phyloP scores from a whole-genome alignment of 371 early-diverging fungal species.

The Phascolomyces articulosus region DNA sequence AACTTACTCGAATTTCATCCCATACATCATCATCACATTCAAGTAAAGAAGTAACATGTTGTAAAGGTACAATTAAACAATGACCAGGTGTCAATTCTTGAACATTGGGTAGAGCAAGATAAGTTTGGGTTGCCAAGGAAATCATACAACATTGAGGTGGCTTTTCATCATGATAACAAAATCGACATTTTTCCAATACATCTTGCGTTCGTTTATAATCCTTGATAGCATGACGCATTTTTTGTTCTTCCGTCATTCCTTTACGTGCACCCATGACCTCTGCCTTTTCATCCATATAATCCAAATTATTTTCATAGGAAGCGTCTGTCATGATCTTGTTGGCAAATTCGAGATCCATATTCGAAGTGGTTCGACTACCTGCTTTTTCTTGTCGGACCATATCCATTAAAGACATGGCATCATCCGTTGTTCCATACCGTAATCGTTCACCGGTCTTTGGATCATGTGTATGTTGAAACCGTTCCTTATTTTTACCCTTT shows the following conservation, averaged over 20 bases:
- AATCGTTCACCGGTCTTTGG: slow-evolving; percentile 57
- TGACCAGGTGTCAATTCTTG: slow-evolving; percentile 84
- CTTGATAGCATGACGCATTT: slow-evolving; percentile 66
- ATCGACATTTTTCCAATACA: slow-evolving; percentile 71
- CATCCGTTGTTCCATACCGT: slow-evolving; percentile 62
- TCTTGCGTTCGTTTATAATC: slow-evolving; percentile 73
- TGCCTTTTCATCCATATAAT: slow-evolving; percentile 91
- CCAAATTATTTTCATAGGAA: slow-evolving; percentile 76
- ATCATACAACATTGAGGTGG: slow-evolving; percentile 78
- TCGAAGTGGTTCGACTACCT: slow-evolving; percentile 38
- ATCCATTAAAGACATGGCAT: slow-evolving; percentile 59
- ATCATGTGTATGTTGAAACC: slow-evolving; percentile 58
- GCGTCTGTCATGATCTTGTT: slow-evolving; percentile 77
- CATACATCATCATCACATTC: slow-evolving; percentile 91
- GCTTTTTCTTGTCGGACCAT: slow-evolving; percentile 73
- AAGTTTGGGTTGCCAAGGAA: slow-evolving; percentile 76
- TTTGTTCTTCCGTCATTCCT: slow-evolving; percentile 64
- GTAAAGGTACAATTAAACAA: slow-evolving; percentile 88
- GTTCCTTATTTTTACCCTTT: slow-evolving; percentile 46
- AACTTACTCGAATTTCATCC: slow-evolving; percentile 86
- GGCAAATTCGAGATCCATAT: slow-evolving; percentile 76
- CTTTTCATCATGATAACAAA: slow-evolving; percentile 71
- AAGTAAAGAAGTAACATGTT: slow-evolving; percentile 82
- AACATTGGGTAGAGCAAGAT: slow-evolving; percentile 79
- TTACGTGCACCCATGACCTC: slow-evolving; percentile 75